Percentiles rank a stretch among this genome's conserved stretches.
Conservation (phyloP, 352 stramenopile species). For the Globisporangium barbulae region DNA sequence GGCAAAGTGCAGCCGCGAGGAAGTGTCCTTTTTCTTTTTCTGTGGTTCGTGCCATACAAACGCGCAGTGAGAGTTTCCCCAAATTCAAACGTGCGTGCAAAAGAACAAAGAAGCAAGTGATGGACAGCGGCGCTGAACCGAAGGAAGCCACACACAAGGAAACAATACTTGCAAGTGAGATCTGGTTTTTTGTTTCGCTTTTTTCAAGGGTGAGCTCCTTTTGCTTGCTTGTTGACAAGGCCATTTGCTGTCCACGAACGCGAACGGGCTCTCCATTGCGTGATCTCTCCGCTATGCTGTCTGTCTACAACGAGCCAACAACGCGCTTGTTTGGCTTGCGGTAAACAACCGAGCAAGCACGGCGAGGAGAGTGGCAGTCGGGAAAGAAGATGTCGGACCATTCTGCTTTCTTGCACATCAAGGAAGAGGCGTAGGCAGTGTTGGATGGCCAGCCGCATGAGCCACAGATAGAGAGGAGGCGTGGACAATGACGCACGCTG, state of each 20-base stretch:
- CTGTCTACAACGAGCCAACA: too few relatives aligned
- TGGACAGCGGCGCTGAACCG: constrained; percentile 1
- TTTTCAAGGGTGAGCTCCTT: background rate
- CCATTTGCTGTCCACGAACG: background rate
- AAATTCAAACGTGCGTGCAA: background rate
- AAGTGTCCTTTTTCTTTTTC: background rate
- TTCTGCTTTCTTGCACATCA: background rate
- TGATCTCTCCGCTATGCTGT: background rate
- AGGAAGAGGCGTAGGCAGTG: background rate
- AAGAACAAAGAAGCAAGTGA: constrained; percentile 2
- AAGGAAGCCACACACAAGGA: background rate
- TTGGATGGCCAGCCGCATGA: background rate
- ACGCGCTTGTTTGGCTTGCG: background rate
- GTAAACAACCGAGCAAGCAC: background rate
- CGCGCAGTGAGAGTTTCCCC: background rate
- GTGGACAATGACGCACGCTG: background rate
- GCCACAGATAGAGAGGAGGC: too few relatives aligned
- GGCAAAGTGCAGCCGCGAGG: background rate
- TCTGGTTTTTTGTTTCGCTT: constrained; percentile 5
- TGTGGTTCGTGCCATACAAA: background rate
- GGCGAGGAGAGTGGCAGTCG: background rate
- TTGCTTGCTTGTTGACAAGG: background rate
- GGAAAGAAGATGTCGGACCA: constrained; percentile 2
- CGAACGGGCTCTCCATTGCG: background rate
- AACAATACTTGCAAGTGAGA: background rate